Evolutionary conservation across 139 green algal species (phyloP).

Genomic region (Tetraselmis chui): DNA sequence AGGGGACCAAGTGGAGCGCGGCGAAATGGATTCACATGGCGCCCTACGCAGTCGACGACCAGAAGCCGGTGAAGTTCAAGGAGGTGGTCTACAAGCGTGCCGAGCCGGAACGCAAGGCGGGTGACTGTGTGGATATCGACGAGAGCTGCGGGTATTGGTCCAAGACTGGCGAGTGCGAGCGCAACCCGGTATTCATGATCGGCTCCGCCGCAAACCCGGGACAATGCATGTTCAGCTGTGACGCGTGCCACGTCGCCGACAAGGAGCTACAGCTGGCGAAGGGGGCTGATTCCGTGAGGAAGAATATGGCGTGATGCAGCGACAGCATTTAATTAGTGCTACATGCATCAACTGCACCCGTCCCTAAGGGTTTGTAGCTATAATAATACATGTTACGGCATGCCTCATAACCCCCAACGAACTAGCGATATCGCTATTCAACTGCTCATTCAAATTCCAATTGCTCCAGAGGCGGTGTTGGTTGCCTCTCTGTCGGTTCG

Average conservation of each 20-base stretch:
- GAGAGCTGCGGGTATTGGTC: slow-evolving; percentile 15
- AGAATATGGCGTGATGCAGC: too few species aligned
- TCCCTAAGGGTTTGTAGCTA: too few species aligned
- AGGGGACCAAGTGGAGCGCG: slow-evolving; percentile 44
- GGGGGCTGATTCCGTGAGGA: neutral
- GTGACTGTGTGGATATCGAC: neutral
- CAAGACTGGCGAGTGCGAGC: slow-evolving; percentile 24
- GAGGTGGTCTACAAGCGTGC: slow-evolving; percentile 27
- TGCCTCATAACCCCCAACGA: too few species aligned
- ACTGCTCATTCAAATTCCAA: too few species aligned
- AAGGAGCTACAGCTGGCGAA: neutral
- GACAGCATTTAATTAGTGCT: too few species aligned
- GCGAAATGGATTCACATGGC: slow-evolving; percentile 53
- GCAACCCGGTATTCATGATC: slow-evolving; percentile 29
- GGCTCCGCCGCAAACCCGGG: slow-evolving; percentile 25
- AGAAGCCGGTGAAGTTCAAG: slow-evolving; percentile 16
- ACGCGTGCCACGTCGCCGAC: slow-evolving; percentile 25
- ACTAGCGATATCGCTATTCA: too few species aligned
- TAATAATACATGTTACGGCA: too few species aligned
- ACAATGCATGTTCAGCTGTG: slow-evolving; percentile 26
- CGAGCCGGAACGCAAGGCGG: neutral
- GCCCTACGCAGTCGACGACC: slow-evolving; percentile 21
- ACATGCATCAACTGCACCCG: too few species aligned
- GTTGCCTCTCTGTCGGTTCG: too few species aligned
- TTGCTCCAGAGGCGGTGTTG: too few species aligned